Evolutionary conservation across 179 eudicot species (phyloP).

Genomic region (Nepenthes alata): DNA sequence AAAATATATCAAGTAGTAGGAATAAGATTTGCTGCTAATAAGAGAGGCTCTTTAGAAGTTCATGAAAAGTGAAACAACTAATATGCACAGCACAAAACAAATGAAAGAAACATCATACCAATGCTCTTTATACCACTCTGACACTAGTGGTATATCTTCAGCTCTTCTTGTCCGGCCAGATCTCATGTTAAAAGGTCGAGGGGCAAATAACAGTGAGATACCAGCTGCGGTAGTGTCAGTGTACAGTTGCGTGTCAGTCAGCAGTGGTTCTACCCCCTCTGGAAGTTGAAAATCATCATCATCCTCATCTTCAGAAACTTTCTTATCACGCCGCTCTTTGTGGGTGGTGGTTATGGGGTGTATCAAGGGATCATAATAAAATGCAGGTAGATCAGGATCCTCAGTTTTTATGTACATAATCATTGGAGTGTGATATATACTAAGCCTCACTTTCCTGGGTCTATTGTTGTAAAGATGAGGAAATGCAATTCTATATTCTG

Average conservation of each 20-base stretch:
- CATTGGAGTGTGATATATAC: conserved; percentile 94
- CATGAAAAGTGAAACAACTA: background rate
- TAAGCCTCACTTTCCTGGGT: conserved; percentile 87
- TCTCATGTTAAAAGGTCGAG: conserved; percentile 93
- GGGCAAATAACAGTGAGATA: conserved; percentile 78
- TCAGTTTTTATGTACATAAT: conserved; percentile 89
- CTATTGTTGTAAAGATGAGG: conserved; percentile 97
- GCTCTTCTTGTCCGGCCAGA: conserved; percentile 95
- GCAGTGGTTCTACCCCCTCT: conserved; percentile 81
- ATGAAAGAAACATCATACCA: conserved; percentile 38
- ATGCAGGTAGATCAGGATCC: conserved; percentile 98
- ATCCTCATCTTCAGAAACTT: conserved; percentile 51
- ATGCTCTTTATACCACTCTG: conserved; percentile 98
- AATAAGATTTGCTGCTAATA: background rate
- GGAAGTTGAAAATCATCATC: conserved; percentile 71
- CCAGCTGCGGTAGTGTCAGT: conserved; percentile 99
- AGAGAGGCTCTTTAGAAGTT: background rate
- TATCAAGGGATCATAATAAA: conserved; percentile 90
- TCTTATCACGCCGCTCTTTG: conserved; percentile 74
- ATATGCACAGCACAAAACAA: background rate
- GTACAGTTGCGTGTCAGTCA: conserved; percentile 54
- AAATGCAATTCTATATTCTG: conserved; percentile 87
- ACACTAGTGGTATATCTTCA: conserved; percentile 95
- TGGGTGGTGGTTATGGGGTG: conserved; percentile 66
- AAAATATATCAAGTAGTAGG: conserved; percentile 5